Conservation (phyloP, 257 asterid species). For the Ilex aquifolium region DNA sequence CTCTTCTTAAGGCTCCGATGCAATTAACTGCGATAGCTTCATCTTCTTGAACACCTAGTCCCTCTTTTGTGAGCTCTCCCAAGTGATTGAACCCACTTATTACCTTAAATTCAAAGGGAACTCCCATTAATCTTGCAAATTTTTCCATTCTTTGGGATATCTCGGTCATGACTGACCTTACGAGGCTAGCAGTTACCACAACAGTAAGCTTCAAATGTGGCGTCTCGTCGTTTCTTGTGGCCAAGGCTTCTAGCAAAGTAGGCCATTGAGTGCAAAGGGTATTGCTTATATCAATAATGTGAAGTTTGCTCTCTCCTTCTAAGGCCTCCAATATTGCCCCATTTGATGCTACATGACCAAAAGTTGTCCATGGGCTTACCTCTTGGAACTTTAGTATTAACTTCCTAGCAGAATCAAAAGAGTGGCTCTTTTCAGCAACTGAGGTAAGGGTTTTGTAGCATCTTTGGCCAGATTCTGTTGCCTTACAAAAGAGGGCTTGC, state of each 20-base stretch:
- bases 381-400: constrained; percentile 75
- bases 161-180: constrained; percentile 58
- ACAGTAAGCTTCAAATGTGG: constrained; percentile 68
- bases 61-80: constrained; percentile 48
- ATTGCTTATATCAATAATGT: constrained; percentile 70
- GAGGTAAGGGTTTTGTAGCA: constrained; percentile 62
- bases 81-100: constrained; percentile 31
- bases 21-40: constrained; percentile 77
- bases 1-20: constrained; percentile 44
- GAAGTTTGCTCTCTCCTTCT: constrained; percentile 63
- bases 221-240: constrained; percentile 70
- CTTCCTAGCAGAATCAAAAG: constrained; percentile 55
- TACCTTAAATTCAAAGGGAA: constrained; percentile 74
- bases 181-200: constrained; percentile 37
- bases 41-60: constrained; percentile 41
- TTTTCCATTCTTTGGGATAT: constrained; percentile 76
- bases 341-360: constrained; percentile 89
- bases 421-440: constrained; percentile 47
- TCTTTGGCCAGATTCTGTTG: constrained; percentile 59
- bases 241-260: constrained; percentile 71
- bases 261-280: constrained; percentile 98
- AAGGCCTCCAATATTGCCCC: constrained; percentile 86
- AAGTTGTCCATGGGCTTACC: constrained; percentile 93
- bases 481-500: constrained; percentile 75
- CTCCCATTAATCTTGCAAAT: constrained; percentile 89